Percentiles rank a stretch among this genome's conserved stretches.
These are phyloP conservation scores for Kuraishia molischiana DNA, from an alignment of 805 yeast genomes.

Conservation along the genomic window DNA sequence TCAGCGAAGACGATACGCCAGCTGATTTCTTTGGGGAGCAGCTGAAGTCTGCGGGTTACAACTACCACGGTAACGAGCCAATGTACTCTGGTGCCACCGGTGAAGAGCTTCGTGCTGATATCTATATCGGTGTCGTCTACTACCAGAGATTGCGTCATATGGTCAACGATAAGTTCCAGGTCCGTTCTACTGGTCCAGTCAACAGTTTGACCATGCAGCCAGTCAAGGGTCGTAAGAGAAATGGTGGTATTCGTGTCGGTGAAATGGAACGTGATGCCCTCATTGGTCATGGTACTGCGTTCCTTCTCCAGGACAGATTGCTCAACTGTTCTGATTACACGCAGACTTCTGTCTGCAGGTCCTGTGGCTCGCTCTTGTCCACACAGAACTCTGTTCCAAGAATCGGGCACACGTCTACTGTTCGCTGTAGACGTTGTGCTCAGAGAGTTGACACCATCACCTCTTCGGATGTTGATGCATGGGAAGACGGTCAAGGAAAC, in stretches of 20 bases:
- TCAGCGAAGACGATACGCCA: conserved; percentile 86
- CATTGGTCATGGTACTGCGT: conserved; percentile 97
- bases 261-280: conserved; percentile 99
- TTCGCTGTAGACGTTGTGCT: conserved; percentile 91
- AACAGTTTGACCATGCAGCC: conserved; percentile 98
- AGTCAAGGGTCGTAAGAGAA: conserved; percentile 96
- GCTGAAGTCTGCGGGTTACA: conserved; percentile 78
- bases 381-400: conserved; percentile 89
- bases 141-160: conserved; percentile 98
- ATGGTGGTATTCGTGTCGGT: conserved; percentile 99
- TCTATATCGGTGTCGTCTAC: conserved; percentile 93
- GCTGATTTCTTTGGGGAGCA: conserved; percentile 98
- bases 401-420: conserved; percentile 68
- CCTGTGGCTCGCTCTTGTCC: conserved; percentile 86
- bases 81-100: conserved; percentile 99
- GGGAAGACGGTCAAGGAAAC: conserved; percentile 98
- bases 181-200: conserved; percentile 97
- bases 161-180: conserved; percentile 99
- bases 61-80: conserved; percentile 97
- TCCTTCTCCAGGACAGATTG: conserved; percentile 86
- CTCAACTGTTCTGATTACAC: conserved; percentile 94
- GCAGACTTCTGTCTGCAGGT: conserved; percentile 80
- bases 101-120: conserved; percentile 92
- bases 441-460: conserved; percentile 49
- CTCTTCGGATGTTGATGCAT: conserved; percentile 55